Evolutionary conservation across 306 rosid species (phyloP).

Genomic region (Dalbergia cultrata): DNA sequence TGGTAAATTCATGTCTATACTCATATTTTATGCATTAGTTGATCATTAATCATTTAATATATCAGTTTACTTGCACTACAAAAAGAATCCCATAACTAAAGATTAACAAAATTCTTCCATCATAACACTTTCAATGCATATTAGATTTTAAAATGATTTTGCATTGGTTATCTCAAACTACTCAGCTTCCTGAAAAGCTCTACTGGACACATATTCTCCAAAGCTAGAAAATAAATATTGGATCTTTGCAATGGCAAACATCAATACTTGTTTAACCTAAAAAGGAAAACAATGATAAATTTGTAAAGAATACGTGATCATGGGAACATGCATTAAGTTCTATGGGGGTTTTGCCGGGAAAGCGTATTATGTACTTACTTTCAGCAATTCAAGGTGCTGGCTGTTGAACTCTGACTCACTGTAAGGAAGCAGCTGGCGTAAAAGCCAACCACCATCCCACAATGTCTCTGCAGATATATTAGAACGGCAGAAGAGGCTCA

Average conservation of each 20-base stretch:
- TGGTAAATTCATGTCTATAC: conserved; percentile 28
- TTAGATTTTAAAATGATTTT: conserved; percentile 20
- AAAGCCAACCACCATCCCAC: conserved; percentile 99
- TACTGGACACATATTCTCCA: conserved; percentile 12
- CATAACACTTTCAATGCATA: background rate
- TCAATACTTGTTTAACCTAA: conserved; percentile 13
- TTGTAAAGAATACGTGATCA: conserved; percentile 29
- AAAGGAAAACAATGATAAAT: conserved; percentile 15
- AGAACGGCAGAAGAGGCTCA: conserved; percentile 83
- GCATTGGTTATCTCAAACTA: conserved; percentile 31
- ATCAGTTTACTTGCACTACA: conserved; percentile 5
- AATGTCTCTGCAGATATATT: conserved; percentile 85
- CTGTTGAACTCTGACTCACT: conserved; percentile 81
- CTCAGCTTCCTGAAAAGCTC: conserved; percentile 30
- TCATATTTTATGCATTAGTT: conserved; percentile 12
- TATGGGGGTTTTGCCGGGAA: conserved; percentile 17
- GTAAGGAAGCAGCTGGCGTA: conserved; percentile 93
- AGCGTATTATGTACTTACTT: conserved; percentile 60
- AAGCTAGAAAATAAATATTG: conserved; percentile 28
- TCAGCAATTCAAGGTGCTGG: conserved; percentile 74
- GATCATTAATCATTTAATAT: conserved; percentile 30
- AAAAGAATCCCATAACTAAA: background rate
- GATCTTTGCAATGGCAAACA: conserved; percentile 34
- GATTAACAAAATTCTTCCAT: conserved; percentile 25
- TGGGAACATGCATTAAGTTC: background rate